phyloP scores from a whole-genome alignment of 805 yeast genomes.

The Metschnikowia vanudenii region DNA sequence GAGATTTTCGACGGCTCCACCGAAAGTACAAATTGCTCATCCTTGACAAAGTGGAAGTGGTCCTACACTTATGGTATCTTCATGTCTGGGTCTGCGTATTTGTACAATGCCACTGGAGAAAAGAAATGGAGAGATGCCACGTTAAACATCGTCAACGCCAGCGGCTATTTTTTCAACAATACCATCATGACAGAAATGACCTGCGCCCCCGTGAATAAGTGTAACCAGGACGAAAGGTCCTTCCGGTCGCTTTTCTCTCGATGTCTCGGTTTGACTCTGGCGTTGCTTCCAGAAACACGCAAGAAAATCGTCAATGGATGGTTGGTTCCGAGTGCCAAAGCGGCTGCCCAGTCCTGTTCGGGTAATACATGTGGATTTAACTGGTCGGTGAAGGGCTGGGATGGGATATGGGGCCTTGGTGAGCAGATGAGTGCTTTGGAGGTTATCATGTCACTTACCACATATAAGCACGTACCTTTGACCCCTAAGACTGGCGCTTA shows the following conservation, averaged over 20 bases:
- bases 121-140: constrained; percentile 42
- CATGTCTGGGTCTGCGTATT: constrained; percentile 66
- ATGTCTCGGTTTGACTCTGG: constrained; percentile 56
- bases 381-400: constrained; percentile 64
- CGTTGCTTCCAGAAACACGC: constrained; percentile 49
- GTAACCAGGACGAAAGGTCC: constrained; percentile 76
- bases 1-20: constrained; percentile 56
- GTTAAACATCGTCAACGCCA: constrained; percentile 35
- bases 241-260: constrained; percentile 69
- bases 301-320: constrained; percentile 33
- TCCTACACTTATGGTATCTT: constrained; percentile 68
- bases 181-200: constrained; percentile 59
- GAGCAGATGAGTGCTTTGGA: constrained; percentile 78
- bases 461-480: constrained; percentile 25
- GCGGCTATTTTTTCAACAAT: constrained; percentile 37
- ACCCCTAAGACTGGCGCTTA: constrained; percentile 18
- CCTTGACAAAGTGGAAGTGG: constrained; percentile 54
- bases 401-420: constrained; percentile 68
- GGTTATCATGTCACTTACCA: constrained; percentile 35
- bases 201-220: constrained; percentile 51
- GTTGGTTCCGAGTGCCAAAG: constrained; percentile 50
- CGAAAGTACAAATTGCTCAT: constrained; percentile 44
- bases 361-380: constrained; percentile 82
- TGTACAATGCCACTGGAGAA: constrained; percentile 60
- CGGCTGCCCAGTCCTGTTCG: constrained; percentile 67